phyloP scores from a whole-genome alignment of 208 protist genomes.

The Trypanosoma scelopori region DNA sequence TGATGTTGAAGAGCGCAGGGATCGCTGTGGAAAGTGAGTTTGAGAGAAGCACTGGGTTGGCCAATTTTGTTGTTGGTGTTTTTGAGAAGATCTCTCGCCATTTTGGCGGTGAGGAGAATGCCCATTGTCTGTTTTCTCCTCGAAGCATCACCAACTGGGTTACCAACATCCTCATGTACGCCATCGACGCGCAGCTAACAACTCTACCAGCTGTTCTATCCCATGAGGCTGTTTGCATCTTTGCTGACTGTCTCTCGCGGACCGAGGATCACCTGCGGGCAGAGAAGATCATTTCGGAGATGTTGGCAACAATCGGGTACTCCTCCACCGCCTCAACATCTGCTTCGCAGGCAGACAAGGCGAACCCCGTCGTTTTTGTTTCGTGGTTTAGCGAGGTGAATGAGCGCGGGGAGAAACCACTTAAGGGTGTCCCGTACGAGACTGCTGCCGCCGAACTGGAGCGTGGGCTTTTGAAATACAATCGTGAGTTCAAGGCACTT shows the following conservation, averaged over 20 bases:
- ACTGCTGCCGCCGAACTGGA: constrained; percentile 76
- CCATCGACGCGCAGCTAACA: constrained; percentile 78
- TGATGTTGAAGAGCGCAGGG: constrained; percentile 58
- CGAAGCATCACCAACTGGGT: constrained; percentile 95
- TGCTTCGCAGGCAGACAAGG: constrained; percentile 39
- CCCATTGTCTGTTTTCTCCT: constrained; percentile 96
- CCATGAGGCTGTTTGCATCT: constrained; percentile 93
- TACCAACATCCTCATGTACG: constrained; percentile 91
- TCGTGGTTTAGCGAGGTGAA: constrained; percentile 76
- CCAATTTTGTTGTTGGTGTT: constrained; percentile 91
- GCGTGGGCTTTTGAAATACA: constrained; percentile 90
- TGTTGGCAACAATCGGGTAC: constrained; percentile 85
- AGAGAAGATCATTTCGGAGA: constrained; percentile 74
- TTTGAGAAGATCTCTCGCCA: constrained; percentile 89
- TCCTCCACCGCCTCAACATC: constrained; percentile 21
- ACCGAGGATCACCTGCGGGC: constrained; percentile 69
- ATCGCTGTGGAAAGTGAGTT: constrained; percentile 68
- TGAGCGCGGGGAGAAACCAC: constrained; percentile 26
- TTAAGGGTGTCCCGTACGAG: constrained; percentile 77
- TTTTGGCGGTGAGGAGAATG: constrained; percentile 94
- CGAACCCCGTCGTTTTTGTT: constrained; percentile 81
- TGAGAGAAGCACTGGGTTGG: constrained; percentile 78
- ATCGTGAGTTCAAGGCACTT: constrained; percentile 94
- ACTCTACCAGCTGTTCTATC: constrained; percentile 91
- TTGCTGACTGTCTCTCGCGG: constrained; percentile 92